phyloP scores from a whole-genome alignment of 345 rosid genomes.

The Lumnitzera racemosa region DNA sequence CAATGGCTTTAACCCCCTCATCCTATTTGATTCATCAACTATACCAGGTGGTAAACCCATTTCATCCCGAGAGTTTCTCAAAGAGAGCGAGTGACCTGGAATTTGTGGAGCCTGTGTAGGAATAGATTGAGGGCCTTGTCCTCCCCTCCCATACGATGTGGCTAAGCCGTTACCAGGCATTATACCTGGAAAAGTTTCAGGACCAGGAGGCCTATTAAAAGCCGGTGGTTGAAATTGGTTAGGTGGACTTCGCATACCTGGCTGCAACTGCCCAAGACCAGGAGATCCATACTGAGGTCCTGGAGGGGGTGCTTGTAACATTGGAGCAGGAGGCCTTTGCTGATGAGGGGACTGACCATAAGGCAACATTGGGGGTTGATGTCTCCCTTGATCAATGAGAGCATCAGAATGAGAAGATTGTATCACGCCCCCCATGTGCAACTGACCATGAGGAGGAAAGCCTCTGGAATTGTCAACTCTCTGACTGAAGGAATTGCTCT shows the following conservation, averaged over 20 bases:
- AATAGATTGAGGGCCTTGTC: conserved; percentile 21
- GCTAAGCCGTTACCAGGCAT: conserved; percentile 21
- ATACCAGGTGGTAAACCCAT: conserved; percentile 10
- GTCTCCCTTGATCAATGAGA: conserved; percentile 19
- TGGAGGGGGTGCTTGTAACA: conserved; percentile 29
- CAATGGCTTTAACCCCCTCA: conserved; percentile 11
- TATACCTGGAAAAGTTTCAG: conserved; percentile 23
- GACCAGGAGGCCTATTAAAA: conserved; percentile 20
- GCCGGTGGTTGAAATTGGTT: conserved; percentile 12
- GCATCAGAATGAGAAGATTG: conserved; percentile 10
- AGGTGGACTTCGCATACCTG: conserved; percentile 13
- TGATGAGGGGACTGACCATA: conserved; percentile 25
- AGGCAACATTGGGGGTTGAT: conserved; percentile 13
- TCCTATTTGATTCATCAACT: conserved; percentile 16
- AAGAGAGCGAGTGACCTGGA: conserved; percentile 16
- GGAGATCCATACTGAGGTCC: conserved; percentile 35
- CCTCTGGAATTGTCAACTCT: conserved; percentile 19
- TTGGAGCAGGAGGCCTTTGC: conserved; percentile 29
- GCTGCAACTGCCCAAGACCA: conserved; percentile 21
- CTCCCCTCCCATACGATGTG: conserved; percentile 27
- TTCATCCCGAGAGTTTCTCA: conserved; percentile 21
- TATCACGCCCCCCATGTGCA: conserved; percentile 14
- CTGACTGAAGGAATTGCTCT: conserved; percentile 13
- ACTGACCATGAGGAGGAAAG: conserved; percentile 21
- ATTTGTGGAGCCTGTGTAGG: conserved; percentile 22